Evolutionary conservation across 2,329 filamentous ascomycete genomes (phyloP).

Genomic region (Fusarium guadeloupense): DNA sequence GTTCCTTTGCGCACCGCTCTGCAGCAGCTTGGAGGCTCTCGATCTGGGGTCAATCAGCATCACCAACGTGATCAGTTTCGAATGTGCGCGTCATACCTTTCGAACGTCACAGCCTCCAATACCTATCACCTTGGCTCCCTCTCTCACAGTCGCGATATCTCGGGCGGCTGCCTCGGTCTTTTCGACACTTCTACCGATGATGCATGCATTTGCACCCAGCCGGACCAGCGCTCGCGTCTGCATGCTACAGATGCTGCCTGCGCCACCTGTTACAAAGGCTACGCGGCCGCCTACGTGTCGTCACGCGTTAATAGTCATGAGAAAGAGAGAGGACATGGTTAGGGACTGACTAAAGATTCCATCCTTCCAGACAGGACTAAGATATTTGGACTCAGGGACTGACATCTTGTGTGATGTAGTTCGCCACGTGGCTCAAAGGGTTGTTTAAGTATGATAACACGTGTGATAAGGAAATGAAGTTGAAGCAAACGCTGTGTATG

Average conservation of each 20-base stretch:
- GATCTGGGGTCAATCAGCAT: conserved; percentile 32
- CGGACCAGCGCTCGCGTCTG: conserved; percentile 92
- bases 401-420: conserved; percentile 65
- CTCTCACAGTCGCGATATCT: conserved; percentile 81
- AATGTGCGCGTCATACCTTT: conserved; percentile 56
- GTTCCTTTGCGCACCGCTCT: conserved; percentile 79
- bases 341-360: conserved; percentile 78
- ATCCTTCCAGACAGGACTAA: conserved; percentile 87
- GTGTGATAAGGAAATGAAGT: neutral
- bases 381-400: conserved; percentile 75
- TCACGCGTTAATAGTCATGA: conserved; percentile 5
- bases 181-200: conserved; percentile 86
- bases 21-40: conserved; percentile 68
- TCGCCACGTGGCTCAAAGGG: neutral
- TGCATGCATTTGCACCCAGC: conserved; percentile 92
- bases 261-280: conserved; percentile 93
- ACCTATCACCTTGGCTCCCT: conserved; percentile 85
- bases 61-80: neutral
- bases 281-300: conserved; percentile 78
- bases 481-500: neutral
- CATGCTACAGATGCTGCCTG: conserved; percentile 91
- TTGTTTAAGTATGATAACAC: neutral
- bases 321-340: neutral
- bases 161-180: conserved; percentile 85
- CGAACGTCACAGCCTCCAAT: conserved; percentile 85